Evolutionary conservation across 805 yeast genomes (phyloP).

Genomic region (Yamadazyma sp.): DNA sequence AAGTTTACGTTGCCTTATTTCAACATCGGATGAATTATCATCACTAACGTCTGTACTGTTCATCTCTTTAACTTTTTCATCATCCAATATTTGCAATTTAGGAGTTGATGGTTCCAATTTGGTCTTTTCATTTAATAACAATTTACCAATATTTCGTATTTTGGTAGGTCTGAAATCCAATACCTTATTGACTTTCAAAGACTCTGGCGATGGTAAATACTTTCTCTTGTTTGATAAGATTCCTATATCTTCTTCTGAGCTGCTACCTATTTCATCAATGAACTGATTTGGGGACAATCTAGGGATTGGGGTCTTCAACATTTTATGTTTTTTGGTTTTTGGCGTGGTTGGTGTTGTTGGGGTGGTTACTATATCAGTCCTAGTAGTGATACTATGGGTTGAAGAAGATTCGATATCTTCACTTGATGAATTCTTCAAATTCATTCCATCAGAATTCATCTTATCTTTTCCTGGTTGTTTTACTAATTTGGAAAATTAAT

Average conservation of each 20-base stretch:
- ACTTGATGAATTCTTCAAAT: no score
- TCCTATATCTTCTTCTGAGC: neutral
- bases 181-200: constrained; percentile 5
- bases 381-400: no score
- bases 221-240: neutral
- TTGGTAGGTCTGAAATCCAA: constrained; percentile 1
- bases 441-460: neutral
- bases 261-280: no score
- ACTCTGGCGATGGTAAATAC: constrained; percentile 11
- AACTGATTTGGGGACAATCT: no score
- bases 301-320: neutral
- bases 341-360: no score
- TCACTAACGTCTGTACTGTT: constrained; percentile 16
- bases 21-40: neutral
- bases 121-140: constrained; percentile 12
- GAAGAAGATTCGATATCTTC: no score
- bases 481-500: constrained; percentile 11
- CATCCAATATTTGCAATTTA: constrained; percentile 29
- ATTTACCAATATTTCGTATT: constrained; percentile 7
- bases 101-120: constrained; percentile 31
- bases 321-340: neutral
- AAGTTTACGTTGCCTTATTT: neutral
- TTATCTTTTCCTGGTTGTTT: constrained; percentile 1
- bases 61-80: constrained; percentile 21
- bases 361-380: no score